Conservation (phyloP, 441 rosid species). For the Syzygium malaccense region DNA sequence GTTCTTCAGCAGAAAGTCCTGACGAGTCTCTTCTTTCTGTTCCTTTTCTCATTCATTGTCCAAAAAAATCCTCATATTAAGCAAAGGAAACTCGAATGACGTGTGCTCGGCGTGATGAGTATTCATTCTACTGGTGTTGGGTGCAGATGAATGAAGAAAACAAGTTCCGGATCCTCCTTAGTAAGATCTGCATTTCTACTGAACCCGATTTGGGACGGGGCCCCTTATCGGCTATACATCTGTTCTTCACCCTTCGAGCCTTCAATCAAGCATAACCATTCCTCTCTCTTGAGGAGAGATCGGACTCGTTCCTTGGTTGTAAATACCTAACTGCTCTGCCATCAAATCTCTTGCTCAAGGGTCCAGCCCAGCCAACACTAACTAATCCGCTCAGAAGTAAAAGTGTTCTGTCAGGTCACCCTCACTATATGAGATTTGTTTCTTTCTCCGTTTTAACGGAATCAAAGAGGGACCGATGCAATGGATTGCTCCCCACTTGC, state of each 20-base stretch:
- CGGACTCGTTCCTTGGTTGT: not conserved
- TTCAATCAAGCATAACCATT: not conserved
- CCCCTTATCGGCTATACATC: not conserved
- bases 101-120: not conserved
- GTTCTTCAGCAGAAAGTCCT: too few relatives aligned
- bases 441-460: not conserved
- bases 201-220: not conserved
- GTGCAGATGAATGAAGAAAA: not conserved
- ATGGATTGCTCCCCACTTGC: not conserved
- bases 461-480: not conserved
- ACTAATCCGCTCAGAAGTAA: too few relatives aligned
- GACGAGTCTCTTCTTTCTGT: too few relatives aligned
- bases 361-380: too few relatives aligned
- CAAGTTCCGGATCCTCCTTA: not conserved
- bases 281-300: not conserved
- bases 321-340: too few relatives aligned
- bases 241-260: not conserved
- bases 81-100: not conserved
- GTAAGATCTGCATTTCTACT: not conserved
- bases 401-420: too few relatives aligned
- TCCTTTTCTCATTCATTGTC: too few relatives aligned
- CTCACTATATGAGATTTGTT: not conserved
- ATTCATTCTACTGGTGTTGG: not conserved
- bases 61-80: too few relatives aligned
- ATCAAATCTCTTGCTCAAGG: too few relatives aligned